A percentile compares a stretch with the other conserved stretches of the same genome.
These are phyloP conservation scores for Tricholoma flavovirens DNA, from an alignment of 768 basidiomycete species.

Conservation along the genomic window DNA sequence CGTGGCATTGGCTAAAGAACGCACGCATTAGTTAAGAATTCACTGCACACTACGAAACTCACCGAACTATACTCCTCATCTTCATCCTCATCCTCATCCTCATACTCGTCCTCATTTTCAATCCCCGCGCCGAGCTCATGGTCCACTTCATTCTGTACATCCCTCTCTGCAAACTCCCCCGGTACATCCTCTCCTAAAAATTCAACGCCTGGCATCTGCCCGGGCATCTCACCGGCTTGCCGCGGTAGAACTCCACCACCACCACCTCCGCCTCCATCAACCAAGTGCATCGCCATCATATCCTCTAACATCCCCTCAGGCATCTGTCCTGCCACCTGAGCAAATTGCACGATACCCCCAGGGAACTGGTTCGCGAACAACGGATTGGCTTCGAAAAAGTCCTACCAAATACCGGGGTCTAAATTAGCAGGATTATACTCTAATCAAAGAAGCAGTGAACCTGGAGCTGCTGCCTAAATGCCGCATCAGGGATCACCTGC, in stretches of 20 bases:
- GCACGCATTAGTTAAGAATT: neutral
- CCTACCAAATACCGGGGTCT: slow-evolving; percentile 21
- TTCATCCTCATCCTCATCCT: slow-evolving; percentile 29
- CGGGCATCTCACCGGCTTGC: slow-evolving; percentile 41
- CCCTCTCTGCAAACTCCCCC: neutral
- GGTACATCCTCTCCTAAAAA: slow-evolving; percentile 13
- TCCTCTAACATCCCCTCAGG: slow-evolving; percentile 56
- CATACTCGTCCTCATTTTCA: slow-evolving; percentile 24
- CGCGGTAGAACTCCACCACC: slow-evolving; percentile 24
- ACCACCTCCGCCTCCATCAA: slow-evolving; percentile 28
- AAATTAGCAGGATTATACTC: neutral
- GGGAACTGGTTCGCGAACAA: slow-evolving; percentile 52
- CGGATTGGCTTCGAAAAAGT: slow-evolving; percentile 53
- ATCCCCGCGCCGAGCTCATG: slow-evolving; percentile 9
- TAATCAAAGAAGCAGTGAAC: neutral
- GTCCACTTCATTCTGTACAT: neutral
- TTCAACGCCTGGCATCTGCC: slow-evolving; percentile 33
- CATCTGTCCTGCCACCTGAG: slow-evolving; percentile 55
- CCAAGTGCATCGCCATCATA: slow-evolving; percentile 32
- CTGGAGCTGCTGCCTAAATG: slow-evolving; percentile 47
- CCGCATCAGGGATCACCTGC: slow-evolving; percentile 52
- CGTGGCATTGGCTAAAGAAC: slow-evolving; percentile 51
- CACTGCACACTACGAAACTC: slow-evolving; percentile 18
- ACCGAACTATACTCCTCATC: slow-evolving; percentile 49
- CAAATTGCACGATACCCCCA: slow-evolving; percentile 56